Evolutionary conservation across 2,329 filamentous ascomycete genomes (phyloP).

Genomic region (Fusarium falciforme): DNA sequence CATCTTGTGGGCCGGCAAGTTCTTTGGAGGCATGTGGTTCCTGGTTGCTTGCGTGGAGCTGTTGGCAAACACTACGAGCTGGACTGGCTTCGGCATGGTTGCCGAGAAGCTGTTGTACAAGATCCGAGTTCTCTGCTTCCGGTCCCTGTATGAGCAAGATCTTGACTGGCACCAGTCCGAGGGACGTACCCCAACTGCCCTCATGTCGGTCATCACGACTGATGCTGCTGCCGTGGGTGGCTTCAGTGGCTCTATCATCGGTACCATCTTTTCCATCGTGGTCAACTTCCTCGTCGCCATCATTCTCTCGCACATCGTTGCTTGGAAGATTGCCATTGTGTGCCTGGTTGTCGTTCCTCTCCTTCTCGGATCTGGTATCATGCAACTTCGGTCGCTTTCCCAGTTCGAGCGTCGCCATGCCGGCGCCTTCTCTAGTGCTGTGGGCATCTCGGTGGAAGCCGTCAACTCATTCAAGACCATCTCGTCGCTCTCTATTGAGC

Average conservation of each 20-base stretch:
- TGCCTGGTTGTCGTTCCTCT: conserved; percentile 76
- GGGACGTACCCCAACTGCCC: conserved; percentile 67
- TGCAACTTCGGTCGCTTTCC: conserved; percentile 73
- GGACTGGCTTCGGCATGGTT: conserved; percentile 58
- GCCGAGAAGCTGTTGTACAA: conserved; percentile 74
- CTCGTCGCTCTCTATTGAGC: conserved; percentile 64
- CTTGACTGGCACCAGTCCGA: conserved; percentile 78
- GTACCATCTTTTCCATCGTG: conserved; percentile 74
- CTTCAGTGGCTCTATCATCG: conserved; percentile 77
- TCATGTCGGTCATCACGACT: conserved; percentile 76
- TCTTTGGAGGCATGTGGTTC: conserved; percentile 69
- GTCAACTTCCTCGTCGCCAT: conserved; percentile 77
- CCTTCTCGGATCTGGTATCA: conserved; percentile 74
- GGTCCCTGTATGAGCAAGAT: conserved; percentile 73
- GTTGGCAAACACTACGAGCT: conserved; percentile 67
- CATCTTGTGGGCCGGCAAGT: conserved; percentile 54
- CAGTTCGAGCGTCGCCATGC: conserved; percentile 73
- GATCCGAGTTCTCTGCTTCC: conserved; percentile 72
- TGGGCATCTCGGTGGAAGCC: conserved; percentile 74
- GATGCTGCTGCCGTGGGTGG: conserved; percentile 76
- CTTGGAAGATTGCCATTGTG: conserved; percentile 82
- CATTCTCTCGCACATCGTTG: conserved; percentile 75
- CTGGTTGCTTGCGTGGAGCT: conserved; percentile 61
- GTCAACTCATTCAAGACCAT: conserved; percentile 74
- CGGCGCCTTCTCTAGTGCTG: conserved; percentile 71